Evolutionary conservation across 345 rosid genomes (phyloP).

Genomic region (Turritis glabra): DNA sequence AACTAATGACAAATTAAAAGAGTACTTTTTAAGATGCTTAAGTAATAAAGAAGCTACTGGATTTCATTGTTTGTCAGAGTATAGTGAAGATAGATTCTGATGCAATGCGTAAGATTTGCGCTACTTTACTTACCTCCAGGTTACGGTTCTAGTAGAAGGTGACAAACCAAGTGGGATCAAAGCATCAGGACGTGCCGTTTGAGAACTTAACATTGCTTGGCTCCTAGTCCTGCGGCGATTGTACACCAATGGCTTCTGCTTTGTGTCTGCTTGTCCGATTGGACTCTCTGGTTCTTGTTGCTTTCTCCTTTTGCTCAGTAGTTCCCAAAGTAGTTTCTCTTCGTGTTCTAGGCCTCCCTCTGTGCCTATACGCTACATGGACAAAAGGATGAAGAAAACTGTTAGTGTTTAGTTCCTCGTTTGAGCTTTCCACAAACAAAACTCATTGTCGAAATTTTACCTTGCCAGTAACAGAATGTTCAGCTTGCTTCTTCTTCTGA

Average conservation of each 20-base stretch:
- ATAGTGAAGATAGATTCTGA: background rate
- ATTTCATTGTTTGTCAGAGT: slow-evolving; percentile 16
- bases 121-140: slow-evolving; percentile 28
- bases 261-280: slow-evolving; percentile 26
- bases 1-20: background rate
- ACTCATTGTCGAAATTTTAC: slow-evolving; percentile 4
- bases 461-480: slow-evolving; percentile 27
- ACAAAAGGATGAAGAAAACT: slow-evolving; percentile 5
- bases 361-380: slow-evolving; percentile 41
- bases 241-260: slow-evolving; percentile 10
- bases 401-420: background rate
- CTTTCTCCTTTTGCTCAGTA: slow-evolving; percentile 50
- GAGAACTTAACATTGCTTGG: slow-evolving; percentile 30
- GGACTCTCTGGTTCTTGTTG: slow-evolving; percentile 48
- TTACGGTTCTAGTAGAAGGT: slow-evolving; percentile 40
- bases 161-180: slow-evolving; percentile 49
- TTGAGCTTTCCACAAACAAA: slow-evolving; percentile 10
- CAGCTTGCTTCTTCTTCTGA: slow-evolving; percentile 13
- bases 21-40: background rate
- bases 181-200: slow-evolving; percentile 18
- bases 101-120: background rate
- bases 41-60: background rate
- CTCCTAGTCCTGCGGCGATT: slow-evolving; percentile 29
- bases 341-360: slow-evolving; percentile 41
- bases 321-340: slow-evolving; percentile 48